A percentile compares a stretch with the other conserved stretches of the same genome.
Evolutionary conservation across 164 flowering plant species (phyloP).

Genomic region (Piper betle): DNA sequence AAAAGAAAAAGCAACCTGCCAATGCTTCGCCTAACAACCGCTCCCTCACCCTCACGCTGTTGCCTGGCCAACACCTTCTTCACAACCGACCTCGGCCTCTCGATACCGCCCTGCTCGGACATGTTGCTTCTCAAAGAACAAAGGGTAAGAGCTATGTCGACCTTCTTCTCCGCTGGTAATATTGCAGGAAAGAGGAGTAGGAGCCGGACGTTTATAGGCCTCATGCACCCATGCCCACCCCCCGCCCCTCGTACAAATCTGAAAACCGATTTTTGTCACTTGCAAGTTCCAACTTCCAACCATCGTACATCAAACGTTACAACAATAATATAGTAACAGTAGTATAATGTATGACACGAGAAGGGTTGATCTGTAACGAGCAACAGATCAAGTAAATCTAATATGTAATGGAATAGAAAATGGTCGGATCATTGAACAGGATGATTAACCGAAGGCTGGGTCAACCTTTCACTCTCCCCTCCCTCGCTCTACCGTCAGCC

Average conservation of each 20-base stretch:
- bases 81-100: conserved; percentile 33
- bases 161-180: not conserved
- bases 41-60: conserved; percentile 63
- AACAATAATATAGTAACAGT: too few relatives aligned
- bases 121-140: conserved; percentile 10
- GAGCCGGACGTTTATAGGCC: conserved; percentile 7
- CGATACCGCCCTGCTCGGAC: conserved; percentile 21
- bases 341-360: too few relatives aligned
- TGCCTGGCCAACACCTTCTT: conserved; percentile 42
- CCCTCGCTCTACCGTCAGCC: not conserved
- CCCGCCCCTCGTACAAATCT: not conserved
- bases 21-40: conserved; percentile 59
- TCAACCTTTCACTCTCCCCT: not conserved
- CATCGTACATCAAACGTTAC: too few relatives aligned
- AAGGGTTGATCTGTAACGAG: too few relatives aligned
- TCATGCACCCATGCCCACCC: not conserved
- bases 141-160: not conserved
- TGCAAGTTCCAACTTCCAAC: too few relatives aligned
- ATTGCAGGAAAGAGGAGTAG: conserved; percentile 3
- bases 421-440: not conserved
- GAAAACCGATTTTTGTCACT: not conserved
- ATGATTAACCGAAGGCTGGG: not conserved
- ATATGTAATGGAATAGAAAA: not conserved
- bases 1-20: conserved; percentile 30
- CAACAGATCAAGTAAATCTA: too few relatives aligned